A percentile compares a stretch with the other conserved stretches of the same genome.
phyloP scores from a whole-genome alignment of 2,329 filamentous ascomycete genomes.

The Aspergillus sp. region DNA sequence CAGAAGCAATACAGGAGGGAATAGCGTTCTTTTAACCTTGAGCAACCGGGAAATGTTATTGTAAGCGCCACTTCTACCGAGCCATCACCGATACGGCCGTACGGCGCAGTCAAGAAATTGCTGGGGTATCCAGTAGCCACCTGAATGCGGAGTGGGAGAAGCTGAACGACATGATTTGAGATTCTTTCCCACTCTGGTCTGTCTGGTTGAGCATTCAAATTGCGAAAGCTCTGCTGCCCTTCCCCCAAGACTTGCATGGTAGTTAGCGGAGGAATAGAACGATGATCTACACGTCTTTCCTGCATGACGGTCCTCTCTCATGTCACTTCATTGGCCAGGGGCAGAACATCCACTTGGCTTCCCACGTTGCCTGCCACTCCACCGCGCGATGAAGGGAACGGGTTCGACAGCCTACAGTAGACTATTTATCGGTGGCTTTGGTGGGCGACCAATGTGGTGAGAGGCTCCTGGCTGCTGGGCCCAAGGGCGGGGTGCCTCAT shows the following conservation, averaged over 20 bases:
- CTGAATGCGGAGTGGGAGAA: background rate
- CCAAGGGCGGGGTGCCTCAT: background rate
- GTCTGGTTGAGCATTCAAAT: conserved; percentile 1
- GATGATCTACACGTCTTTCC: conserved; percentile 4
- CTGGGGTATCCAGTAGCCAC: background rate
- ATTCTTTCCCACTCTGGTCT: conserved; percentile 1
- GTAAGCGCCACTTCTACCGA: background rate
- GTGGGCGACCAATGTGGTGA: conserved; percentile 1
- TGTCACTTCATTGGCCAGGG: background rate
- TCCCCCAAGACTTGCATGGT: background rate
- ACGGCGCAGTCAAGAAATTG: background rate
- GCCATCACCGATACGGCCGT: background rate
- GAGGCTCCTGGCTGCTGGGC: conserved; percentile 1
- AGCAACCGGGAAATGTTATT: background rate
- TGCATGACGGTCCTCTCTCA: conserved; percentile 4
- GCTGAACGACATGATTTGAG: conserved; percentile 1
- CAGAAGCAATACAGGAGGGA: background rate
- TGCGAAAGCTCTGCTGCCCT: background rate
- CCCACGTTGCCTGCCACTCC: conserved; percentile 3
- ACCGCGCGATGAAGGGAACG: background rate
- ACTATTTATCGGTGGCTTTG: conserved; percentile 2
- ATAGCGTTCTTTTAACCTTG: background rate
- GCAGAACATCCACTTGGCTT: background rate
- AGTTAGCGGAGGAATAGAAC: background rate
- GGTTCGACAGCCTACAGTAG: background rate